Conservation (phyloP, 208 protist genomes). For the Herpetomonas tarakana region DNA sequence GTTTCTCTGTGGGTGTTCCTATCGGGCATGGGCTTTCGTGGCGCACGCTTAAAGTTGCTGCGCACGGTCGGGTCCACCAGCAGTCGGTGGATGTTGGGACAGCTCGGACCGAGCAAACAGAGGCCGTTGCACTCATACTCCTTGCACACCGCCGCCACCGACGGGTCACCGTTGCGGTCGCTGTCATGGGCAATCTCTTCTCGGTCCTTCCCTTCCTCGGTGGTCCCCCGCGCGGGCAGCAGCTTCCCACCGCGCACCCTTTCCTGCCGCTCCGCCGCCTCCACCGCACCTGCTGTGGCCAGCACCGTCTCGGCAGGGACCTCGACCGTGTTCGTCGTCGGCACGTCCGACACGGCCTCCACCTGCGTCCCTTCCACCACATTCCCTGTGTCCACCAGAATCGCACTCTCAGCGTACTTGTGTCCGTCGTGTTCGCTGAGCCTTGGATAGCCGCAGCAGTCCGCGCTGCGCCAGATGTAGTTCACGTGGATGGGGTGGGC, state of each 20-base stretch:
- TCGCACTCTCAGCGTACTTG: too few relatives aligned
- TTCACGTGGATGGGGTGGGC: slow-evolving; percentile 77
- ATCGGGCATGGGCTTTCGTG: slow-evolving; percentile 2
- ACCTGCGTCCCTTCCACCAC: too few relatives aligned
- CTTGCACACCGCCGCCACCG: slow-evolving; percentile 25
- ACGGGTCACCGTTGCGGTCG: neutral
- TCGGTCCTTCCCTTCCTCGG: too few relatives aligned
- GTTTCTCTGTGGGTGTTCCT: neutral
- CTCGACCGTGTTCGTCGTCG: slow-evolving; percentile 5
- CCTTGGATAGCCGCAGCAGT: slow-evolving; percentile 62
- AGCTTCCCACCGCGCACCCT: too few relatives aligned
- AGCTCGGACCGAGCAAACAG: slow-evolving; percentile 34
- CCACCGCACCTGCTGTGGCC: neutral
- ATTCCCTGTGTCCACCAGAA: slow-evolving; percentile 3
- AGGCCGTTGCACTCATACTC: slow-evolving; percentile 35
- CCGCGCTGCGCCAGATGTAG: slow-evolving; percentile 71
- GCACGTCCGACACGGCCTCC: slow-evolving; percentile 8
- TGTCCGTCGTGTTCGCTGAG: slow-evolving; percentile 26
- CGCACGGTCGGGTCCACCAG: slow-evolving; percentile 29
- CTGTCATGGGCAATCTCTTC: neutral
- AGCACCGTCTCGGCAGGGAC: neutral
- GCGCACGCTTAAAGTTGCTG: slow-evolving; percentile 34
- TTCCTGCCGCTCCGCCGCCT: neutral
- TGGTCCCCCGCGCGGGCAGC: slow-evolving; percentile 6
- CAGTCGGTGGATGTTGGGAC: slow-evolving; percentile 30